Evolutionary conservation across 495 filamentous ascomycete species (phyloP).

Genomic region (Neurospora terricola): DNA sequence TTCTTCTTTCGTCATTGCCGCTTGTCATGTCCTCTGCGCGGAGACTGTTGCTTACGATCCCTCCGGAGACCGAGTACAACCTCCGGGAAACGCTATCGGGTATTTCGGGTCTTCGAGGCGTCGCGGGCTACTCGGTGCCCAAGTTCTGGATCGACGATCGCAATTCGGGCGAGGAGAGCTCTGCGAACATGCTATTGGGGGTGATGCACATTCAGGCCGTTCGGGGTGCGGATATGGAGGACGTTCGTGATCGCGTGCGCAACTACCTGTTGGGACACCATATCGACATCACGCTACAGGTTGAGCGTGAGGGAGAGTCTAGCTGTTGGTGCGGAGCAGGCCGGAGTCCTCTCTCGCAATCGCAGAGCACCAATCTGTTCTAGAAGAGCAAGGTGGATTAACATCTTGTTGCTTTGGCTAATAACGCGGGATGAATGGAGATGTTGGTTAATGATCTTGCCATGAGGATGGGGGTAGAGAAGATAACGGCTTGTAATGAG

Average conservation of each 20-base stretch:
- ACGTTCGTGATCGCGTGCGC: constrained; percentile 59
- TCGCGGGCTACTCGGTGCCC: constrained; percentile 75
- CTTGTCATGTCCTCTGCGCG: constrained; percentile 77
- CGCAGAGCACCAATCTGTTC: constrained; percentile 17
- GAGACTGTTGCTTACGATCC: constrained; percentile 71
- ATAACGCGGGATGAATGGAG: not conserved
- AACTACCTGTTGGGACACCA: constrained; percentile 48
- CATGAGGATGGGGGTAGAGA: not conserved
- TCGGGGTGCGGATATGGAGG: constrained; percentile 60
- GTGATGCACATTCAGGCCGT: constrained; percentile 76
- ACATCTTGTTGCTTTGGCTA: not conserved
- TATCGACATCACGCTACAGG: constrained; percentile 65
- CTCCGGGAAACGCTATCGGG: constrained; percentile 78
- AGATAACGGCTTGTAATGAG: not conserved
- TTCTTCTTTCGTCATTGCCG: constrained; percentile 79
- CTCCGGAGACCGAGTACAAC: constrained; percentile 78
- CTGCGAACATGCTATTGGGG: constrained; percentile 51
- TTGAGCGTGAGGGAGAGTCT: constrained; percentile 63
- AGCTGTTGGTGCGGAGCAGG: constrained; percentile 67
- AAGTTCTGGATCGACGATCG: constrained; percentile 92
- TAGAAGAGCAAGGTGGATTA: constrained; percentile 1
- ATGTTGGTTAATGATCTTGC: not conserved
- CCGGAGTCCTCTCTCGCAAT: constrained; percentile 20
- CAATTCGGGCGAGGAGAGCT: constrained; percentile 21
- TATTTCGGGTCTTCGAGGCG: constrained; percentile 71